Conservation (phyloP, 2,329 filamentous ascomycete genomes). For the Pseudonectria buxi region DNA sequence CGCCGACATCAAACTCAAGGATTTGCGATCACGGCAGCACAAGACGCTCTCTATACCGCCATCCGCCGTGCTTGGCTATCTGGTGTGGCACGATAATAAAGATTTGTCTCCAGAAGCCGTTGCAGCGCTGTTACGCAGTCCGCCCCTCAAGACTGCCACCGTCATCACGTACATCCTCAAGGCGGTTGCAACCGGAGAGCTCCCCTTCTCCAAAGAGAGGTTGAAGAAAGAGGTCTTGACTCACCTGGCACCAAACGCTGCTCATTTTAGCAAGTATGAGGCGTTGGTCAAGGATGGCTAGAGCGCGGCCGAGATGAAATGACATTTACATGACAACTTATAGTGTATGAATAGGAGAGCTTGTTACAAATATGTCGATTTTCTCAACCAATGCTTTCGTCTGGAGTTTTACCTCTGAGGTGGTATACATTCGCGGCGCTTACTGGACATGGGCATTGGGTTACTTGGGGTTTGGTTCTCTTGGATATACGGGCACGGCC, state of each 20-base stretch:
- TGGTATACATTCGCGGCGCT: too few species aligned
- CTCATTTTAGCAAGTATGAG: constrained; percentile 18
- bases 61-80: constrained; percentile 50
- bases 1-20: constrained; percentile 33
- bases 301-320: constrained; percentile 2
- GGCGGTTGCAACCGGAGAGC: constrained; percentile 42
- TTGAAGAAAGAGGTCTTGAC: constrained; percentile 39
- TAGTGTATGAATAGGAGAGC: too few species aligned
- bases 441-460: too few species aligned
- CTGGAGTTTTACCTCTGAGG: too few species aligned
- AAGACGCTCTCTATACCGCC: constrained; percentile 16
- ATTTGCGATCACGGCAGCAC: constrained; percentile 29
- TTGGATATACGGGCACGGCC: too few species aligned
- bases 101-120: constrained; percentile 42
- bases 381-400: too few species aligned
- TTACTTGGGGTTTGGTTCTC: too few species aligned
- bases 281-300: constrained; percentile 18
- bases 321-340: not conserved
- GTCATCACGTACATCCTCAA: constrained; percentile 54
- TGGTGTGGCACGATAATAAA: constrained; percentile 53
- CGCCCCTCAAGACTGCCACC: constrained; percentile 50
- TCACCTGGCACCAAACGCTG: constrained; percentile 20
- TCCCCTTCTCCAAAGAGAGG: constrained; percentile 43
- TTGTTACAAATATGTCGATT: too few species aligned
- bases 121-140: constrained; percentile 50